Base-by-base conservation (phyloP, 495 filamentous ascomycete species). In the Penicillium cataractarum region DNA sequence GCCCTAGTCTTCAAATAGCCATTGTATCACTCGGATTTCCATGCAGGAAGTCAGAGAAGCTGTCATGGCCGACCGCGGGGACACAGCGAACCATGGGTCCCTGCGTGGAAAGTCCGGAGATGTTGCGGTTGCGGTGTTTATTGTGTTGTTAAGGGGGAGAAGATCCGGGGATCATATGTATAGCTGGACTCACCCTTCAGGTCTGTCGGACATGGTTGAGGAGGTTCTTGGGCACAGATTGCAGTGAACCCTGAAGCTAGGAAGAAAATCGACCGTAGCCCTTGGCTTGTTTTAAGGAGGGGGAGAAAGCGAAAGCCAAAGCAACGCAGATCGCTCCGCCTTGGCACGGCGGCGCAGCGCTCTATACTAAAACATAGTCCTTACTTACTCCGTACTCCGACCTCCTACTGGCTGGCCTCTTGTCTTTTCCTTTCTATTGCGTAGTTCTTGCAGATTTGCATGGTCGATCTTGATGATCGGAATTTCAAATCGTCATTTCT, bases 141-240 rank as follows among this genome's bases (percentile, higher is more conserved):
- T 44, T n/a, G 22, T 46, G 4, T 33, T 33, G 4, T 33, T 19
- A 37, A 55, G 29, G 21, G 49, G 24, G 13, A 29, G 46, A 3
- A 26, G 15, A 12, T 4, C 9, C 8, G 49, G 49, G 26, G 24
- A 21, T 7, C n/a, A n/a, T n/a, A n/a, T 21, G 42, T 46, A 46
- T 46, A 46, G 42, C 22, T 21, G 19, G 2, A 72, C 70, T 66
- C 53, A 73, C 70, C 68, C 70, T 69, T 69, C 70, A 49, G 68
- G 68, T 68, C 51, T 58, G 10, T 73, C 70, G 49, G 68, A 63
- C 70, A 73, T 73, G 10, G 15, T 68, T 24, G n/a, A 35, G 48
- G 46, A n/a, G 12, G 44, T 32, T 55, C 26, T 53, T 17, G 54
- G 24, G 35, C 60, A 57, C 51, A 17, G 17, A 63, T 33, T 27